Evolutionary conservation across 257 asterid species (phyloP), one percentile per base, ranked within the genome.

Genomic region (Marsdenia floribunda): DNA sequence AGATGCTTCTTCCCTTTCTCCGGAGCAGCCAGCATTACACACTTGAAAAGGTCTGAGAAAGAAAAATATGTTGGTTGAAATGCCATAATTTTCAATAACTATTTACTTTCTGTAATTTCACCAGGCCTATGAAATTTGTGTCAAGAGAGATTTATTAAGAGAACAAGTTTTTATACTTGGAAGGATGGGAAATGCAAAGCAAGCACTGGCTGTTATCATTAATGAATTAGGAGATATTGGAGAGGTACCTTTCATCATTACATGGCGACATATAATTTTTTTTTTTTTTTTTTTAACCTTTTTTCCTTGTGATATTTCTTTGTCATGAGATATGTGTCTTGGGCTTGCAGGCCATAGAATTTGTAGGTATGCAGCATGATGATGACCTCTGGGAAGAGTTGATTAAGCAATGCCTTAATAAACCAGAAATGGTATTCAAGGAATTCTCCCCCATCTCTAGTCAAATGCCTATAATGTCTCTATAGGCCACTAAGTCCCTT

Each of bases 331-430:
- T 35, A 22, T 57, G 76, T 75, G 76, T 75, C n/a, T 52, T 86
- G 82, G 80, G 73, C 60, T 52, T 79, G 78, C 90, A 95, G 97
- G 99, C 99, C 73, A 90, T 96, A 74, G 99, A 96, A 86, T 96
- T 93, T 83, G 99, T 91, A 50, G 90, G 93, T 66, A 87, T 83
- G 92, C 97, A 96, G 80, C 92, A 95, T 58, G 99, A 95, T 79
- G 99, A 95, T 82, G 99, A 93, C 70, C 98, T 95, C 60, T 95
- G 99, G 99, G 99, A 95, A 76, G 98, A 95, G 83, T 84, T 95
- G 59, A 93, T 95, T 68, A 88, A 85, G 77, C 98, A 93, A 77
- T 89, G 98, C 70, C 87, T 95, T 73, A 83, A 93, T 89, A 93
- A 91, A 85, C 97, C 98, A 44, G 99, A 93, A 86, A 91, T 95